phyloP scores from a whole-genome alignment of 129 eudicot species.

The Pulicaria dysenterica region DNA sequence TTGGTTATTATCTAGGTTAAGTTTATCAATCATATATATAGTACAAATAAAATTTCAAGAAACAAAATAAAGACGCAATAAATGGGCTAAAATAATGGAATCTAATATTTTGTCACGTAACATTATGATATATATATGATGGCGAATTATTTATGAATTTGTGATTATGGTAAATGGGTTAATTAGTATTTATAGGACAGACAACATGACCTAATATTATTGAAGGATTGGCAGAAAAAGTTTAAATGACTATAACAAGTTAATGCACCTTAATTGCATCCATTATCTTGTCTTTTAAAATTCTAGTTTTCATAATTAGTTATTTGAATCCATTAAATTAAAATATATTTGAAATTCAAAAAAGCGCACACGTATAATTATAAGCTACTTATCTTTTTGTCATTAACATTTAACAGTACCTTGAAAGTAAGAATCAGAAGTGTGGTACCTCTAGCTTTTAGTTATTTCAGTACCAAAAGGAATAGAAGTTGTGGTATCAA shows the following conservation, averaged over 20 bases:
- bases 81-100: neutral
- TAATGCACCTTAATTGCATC: slow-evolving; percentile 22
- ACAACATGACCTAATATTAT: slow-evolving; percentile 15
- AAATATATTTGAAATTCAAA: neutral
- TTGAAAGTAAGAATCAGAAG: too few species aligned
- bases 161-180: neutral
- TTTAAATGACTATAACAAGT: slow-evolving; percentile 17
- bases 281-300: slow-evolving; percentile 25
- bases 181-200: neutral
- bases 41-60: too few species aligned
- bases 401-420: too few species aligned
- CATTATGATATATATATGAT: neutral
- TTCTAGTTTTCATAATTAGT: neutral
- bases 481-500: too few species aligned
- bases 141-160: slow-evolving; percentile 12
- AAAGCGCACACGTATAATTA: neutral
- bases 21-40: too few species aligned
- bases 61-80: neutral
- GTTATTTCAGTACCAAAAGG: too few species aligned
- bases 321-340: neutral
- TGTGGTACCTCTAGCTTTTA: too few species aligned
- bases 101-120: neutral
- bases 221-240: slow-evolving; percentile 15
- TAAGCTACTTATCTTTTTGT: too few species aligned
- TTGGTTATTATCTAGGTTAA: too few species aligned